Percentiles rank a stretch among this genome's conserved stretches.
These are phyloP conservation scores for Centrapalus pauciflorus DNA, from an alignment of 129 eudicot genomes.

Conservation along the genomic window DNA sequence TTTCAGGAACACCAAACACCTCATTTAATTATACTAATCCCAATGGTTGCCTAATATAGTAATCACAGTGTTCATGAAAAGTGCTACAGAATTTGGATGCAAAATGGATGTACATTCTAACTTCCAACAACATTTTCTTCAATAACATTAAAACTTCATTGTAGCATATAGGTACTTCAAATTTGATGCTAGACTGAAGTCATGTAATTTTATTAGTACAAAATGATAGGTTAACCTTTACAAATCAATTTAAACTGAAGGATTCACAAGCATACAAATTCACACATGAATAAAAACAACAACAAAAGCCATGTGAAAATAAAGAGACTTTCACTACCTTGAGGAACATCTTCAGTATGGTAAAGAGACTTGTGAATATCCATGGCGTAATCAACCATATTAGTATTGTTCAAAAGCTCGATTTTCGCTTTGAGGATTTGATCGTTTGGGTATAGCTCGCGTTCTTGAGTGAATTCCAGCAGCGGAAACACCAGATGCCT, in stretches of 20 bases:
- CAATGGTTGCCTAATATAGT: background rate
- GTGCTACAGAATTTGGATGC: background rate
- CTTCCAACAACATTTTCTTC: background rate
- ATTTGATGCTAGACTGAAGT: background rate
- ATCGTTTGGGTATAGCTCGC: slow-evolving; percentile 60
- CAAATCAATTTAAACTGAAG: background rate
- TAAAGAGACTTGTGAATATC: slow-evolving; percentile 90
- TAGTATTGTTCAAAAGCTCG: slow-evolving; percentile 83
- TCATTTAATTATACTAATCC: background rate
- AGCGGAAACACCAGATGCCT: slow-evolving; percentile 86
- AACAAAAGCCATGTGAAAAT: background rate
- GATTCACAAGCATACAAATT: background rate
- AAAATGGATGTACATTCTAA: background rate
- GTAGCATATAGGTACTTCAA: background rate
- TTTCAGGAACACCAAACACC: background rate
- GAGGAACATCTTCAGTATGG: slow-evolving; percentile 89
- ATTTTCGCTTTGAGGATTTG: slow-evolving; percentile 76
- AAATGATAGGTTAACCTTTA: background rate
- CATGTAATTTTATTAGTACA: background rate
- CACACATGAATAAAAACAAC: background rate
- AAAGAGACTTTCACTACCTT: slow-evolving; percentile 36
- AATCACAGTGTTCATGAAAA: background rate
- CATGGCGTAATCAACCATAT: slow-evolving; percentile 99
- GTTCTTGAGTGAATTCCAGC: slow-evolving; percentile 82
- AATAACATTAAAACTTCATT: background rate